Conservation (phyloP, 352 stramenopile species). For the Phytophthora kernoviae region DNA sequence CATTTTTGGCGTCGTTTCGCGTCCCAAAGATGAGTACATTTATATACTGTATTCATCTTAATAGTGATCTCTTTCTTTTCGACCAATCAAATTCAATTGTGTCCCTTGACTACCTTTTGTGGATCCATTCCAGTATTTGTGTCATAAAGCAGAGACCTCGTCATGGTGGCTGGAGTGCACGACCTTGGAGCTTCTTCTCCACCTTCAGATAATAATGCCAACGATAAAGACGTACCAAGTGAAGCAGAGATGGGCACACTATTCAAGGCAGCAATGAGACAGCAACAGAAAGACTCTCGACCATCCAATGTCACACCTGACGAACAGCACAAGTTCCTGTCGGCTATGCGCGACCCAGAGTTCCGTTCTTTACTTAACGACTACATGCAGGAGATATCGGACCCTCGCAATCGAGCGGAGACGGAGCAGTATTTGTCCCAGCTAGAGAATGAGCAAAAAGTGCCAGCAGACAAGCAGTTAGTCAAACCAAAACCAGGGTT, state of each 20-base stretch:
- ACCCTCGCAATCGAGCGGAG: slow-evolving; percentile 88
- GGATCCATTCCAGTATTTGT: slow-evolving; percentile 14
- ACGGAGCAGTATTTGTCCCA: slow-evolving; percentile 91
- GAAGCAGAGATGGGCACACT: slow-evolving; percentile 54
- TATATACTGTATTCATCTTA: background rate
- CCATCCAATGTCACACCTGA: slow-evolving; percentile 19
- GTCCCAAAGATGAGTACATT: background rate
- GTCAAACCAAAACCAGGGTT: slow-evolving; percentile 88
- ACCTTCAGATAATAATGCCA: slow-evolving; percentile 10
- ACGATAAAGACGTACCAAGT: slow-evolving; percentile 14
- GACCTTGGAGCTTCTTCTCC: background rate
- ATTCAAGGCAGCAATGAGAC: slow-evolving; percentile 58
- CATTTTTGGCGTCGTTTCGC: slow-evolving; percentile 27
- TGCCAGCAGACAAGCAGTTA: slow-evolving; percentile 87
- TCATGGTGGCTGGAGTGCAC: slow-evolving; percentile 20
- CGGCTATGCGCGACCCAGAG: slow-evolving; percentile 90
- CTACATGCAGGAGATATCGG: slow-evolving; percentile 94
- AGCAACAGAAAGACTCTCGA: slow-evolving; percentile 14
- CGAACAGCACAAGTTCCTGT: slow-evolving; percentile 88
- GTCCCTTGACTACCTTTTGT: slow-evolving; percentile 12
- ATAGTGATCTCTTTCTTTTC: slow-evolving; percentile 3
- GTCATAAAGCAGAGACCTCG: background rate
- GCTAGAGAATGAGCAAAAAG: slow-evolving; percentile 88
- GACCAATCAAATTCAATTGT: slow-evolving; percentile 10
- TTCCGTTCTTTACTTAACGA: slow-evolving; percentile 93